phyloP scores from a whole-genome alignment of 768 basidiomycete genomes.

The Lepiota venenata region DNA sequence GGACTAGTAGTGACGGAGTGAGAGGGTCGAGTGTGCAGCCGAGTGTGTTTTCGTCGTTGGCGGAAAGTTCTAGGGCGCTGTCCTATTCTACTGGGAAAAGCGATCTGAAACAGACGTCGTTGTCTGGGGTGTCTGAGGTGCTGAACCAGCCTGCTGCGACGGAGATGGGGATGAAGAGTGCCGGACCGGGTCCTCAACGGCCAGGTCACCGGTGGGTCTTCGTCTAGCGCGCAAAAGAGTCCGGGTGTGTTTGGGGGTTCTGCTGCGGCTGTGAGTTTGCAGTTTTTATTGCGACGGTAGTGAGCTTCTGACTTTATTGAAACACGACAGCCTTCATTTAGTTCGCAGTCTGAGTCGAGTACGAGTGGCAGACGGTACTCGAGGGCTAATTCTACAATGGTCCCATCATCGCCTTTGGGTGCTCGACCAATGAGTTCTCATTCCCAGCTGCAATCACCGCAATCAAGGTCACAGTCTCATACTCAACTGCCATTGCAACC shows the following conservation, averaged over 20 bases:
- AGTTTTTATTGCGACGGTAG: background rate
- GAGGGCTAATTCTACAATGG: background rate
- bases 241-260: too few species aligned
- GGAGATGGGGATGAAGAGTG: background rate
- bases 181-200: background rate
- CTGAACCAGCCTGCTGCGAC: constrained; percentile 6
- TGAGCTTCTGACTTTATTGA: background rate
- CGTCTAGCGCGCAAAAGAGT: too few species aligned
- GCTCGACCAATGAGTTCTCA: background rate
- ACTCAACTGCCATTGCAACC: background rate
- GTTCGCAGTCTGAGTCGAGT: background rate
- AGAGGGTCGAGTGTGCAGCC: background rate
- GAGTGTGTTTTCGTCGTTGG: background rate
- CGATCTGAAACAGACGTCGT: background rate
- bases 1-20: background rate
- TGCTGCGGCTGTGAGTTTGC: background rate
- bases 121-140: constrained; percentile 3
- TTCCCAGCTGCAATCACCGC: background rate
- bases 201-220: background rate
- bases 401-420: background rate
- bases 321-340: background rate
- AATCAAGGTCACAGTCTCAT: background rate
- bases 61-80: background rate
- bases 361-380: background rate
- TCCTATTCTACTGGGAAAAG: background rate